Evolutionary conservation across 1,284 basidiomycete species (phyloP).

Genomic region (Boletus sp.): DNA sequence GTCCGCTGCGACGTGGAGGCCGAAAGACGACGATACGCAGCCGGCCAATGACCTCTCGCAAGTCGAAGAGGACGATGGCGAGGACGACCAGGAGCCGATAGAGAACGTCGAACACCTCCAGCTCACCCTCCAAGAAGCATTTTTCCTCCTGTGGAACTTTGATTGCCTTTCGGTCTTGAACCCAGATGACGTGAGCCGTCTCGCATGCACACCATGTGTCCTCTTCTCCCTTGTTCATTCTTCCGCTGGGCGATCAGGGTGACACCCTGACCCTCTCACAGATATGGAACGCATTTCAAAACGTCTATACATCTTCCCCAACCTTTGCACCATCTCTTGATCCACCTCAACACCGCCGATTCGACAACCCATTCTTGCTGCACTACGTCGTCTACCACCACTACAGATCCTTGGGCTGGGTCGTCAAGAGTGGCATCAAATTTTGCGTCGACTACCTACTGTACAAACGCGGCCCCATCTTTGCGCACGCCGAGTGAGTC

Average conservation of each 20-base stretch:
- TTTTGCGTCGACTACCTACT: constrained; percentile 95
- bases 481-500: constrained; percentile 90
- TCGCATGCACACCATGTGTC: neutral
- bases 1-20: constrained; percentile 77
- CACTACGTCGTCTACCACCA: constrained; percentile 93
- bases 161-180: constrained; percentile 79
- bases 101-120: constrained; percentile 89
- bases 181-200: constrained; percentile 52
- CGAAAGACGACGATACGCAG: constrained; percentile 24
- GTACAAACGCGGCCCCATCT: constrained; percentile 94
- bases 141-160: constrained; percentile 83
- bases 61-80: constrained; percentile 29
- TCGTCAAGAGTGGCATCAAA: constrained; percentile 93
- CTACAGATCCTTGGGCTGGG: constrained; percentile 97
- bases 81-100: constrained; percentile 45
- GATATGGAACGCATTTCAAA: constrained; percentile 61
- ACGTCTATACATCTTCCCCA: constrained; percentile 34
- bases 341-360: constrained; percentile 39
- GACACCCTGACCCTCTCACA: constrained; percentile 50
- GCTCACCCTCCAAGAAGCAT: constrained; percentile 87
- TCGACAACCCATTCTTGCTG: constrained; percentile 91
- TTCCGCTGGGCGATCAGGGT: constrained; percentile 35
- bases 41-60: constrained; percentile 4
- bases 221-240: constrained; percentile 2
- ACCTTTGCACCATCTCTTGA: constrained; percentile 32